phyloP scores from a whole-genome alignment of 2,329 filamentous ascomycete genomes.

The Myriosclerotinia duriaeana region DNA sequence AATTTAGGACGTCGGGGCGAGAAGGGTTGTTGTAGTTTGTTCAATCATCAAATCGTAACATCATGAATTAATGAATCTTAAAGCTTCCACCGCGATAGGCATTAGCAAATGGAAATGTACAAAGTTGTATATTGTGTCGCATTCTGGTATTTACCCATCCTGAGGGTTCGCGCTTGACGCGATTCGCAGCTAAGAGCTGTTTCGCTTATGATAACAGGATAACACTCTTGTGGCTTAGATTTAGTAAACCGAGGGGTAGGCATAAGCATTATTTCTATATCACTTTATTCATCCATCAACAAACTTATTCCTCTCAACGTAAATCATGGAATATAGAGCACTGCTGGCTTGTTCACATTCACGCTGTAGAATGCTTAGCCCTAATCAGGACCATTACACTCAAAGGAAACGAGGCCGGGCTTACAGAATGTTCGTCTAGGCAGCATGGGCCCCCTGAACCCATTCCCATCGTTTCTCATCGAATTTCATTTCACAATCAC shows the following conservation, averaged over 20 bases:
- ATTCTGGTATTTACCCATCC: slow-evolving; percentile 1
- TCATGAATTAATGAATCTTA: neutral
- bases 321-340: no score
- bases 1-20: neutral
- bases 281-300: neutral
- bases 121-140: neutral
- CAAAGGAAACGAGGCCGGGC: no score
- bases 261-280: neutral
- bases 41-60: neutral
- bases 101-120: neutral
- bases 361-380: no score
- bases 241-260: neutral
- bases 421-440: neutral
- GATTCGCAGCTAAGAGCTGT: neutral
- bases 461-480: no score
- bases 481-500: no score
- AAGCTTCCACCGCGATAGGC: neutral
- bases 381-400: no score
- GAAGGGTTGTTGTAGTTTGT: neutral
- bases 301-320: no score
- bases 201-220: slow-evolving; percentile 17
- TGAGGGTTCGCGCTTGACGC: neutral
- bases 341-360: no score
- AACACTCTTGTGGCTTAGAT: neutral
- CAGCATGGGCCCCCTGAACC: no score